Evolutionary conservation across 2,329 filamentous ascomycete genomes (phyloP).

Genomic region (Teratosphaeria viscida): DNA sequence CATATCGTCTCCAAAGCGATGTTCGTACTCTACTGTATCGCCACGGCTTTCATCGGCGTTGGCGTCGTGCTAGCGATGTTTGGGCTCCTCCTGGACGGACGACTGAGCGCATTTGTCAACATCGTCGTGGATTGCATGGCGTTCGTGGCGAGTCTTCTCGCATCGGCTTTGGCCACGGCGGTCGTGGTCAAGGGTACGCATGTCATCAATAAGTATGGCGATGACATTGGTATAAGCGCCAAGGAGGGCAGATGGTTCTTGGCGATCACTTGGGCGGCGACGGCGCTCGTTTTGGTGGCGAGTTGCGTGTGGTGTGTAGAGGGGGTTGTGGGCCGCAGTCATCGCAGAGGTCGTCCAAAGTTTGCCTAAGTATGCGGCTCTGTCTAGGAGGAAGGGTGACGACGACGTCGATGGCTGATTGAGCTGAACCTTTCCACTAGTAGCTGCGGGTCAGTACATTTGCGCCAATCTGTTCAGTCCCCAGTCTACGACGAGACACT

Average conservation of each 20-base stretch:
- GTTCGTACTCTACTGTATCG: conserved; percentile 51
- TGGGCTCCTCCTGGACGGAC: conserved; percentile 35
- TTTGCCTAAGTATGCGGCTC: neutral
- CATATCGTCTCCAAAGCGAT: conserved; percentile 40
- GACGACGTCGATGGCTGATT: neutral
- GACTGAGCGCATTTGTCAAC: conserved; percentile 41
- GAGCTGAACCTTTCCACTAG: neutral
- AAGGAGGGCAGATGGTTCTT: conserved; percentile 45
- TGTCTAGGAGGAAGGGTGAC: neutral
- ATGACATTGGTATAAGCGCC: conserved; percentile 39
- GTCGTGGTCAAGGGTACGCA: conserved; percentile 44
- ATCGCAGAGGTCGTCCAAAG: neutral
- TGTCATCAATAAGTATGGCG: conserved; percentile 44
- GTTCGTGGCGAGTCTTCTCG: conserved; percentile 53
- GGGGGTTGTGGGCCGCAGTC: conserved; percentile 8
- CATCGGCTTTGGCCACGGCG: conserved; percentile 64
- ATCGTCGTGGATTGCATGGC: conserved; percentile 40
- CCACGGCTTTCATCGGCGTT: conserved; percentile 42
- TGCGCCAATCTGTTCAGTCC: neutral
- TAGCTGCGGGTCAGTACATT: neutral
- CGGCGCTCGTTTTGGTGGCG: conserved; percentile 22
- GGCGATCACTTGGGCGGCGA: conserved; percentile 50
- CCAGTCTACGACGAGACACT: neutral
- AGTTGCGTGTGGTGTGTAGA: conserved; percentile 20
- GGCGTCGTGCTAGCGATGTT: conserved; percentile 38